Percentiles rank a stretch among this genome's conserved stretches.
phyloP scores from a whole-genome alignment of 192 early-diverging fungal genomes.

The Chytriomyces hyalinus region DNA sequence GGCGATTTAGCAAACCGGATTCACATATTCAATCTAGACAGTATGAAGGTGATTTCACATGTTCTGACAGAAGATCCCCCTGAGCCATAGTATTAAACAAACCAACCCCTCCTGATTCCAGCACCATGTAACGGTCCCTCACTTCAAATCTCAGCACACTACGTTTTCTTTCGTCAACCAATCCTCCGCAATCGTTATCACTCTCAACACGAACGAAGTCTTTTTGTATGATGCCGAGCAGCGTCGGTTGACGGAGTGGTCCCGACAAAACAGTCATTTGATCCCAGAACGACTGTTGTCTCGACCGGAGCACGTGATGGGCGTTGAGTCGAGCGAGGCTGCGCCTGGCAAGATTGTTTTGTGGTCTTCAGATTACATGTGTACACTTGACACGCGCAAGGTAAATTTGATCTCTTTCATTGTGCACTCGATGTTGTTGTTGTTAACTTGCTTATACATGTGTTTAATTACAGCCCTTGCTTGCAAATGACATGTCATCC shows the following conservation, averaged over 20 bases:
- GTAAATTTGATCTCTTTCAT: constrained; percentile 1
- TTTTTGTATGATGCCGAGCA: constrained; percentile 76
- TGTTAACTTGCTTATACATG: background rate
- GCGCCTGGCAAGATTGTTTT: constrained; percentile 67
- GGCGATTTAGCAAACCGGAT: constrained; percentile 77
- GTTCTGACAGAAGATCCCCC: constrained; percentile 22
- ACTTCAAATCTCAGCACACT: constrained; percentile 65
- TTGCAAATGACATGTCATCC: constrained; percentile 18
- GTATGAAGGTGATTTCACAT: constrained; percentile 57
- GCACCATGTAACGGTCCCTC: constrained; percentile 72
- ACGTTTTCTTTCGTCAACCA: constrained; percentile 65
- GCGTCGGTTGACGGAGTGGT: constrained; percentile 79
- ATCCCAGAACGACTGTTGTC: constrained; percentile 72
- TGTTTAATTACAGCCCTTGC: constrained; percentile 34
- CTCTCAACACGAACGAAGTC: constrained; percentile 72
- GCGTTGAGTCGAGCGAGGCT: constrained; percentile 71
- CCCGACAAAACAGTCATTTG: constrained; percentile 66
- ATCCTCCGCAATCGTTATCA: constrained; percentile 62
- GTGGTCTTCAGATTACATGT: constrained; percentile 74
- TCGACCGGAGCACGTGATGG: constrained; percentile 74
- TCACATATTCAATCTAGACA: constrained; percentile 76
- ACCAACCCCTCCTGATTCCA: constrained; percentile 21
- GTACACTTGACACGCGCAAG: constrained; percentile 72
- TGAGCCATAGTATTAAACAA: constrained; percentile 12
- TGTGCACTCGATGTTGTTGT: background rate